Evolutionary conservation across 352 stramenopile species (phyloP), one percentile per base, ranked within the genome.

Genomic region (Hyaloperonospora arabidopsidis): DNA sequence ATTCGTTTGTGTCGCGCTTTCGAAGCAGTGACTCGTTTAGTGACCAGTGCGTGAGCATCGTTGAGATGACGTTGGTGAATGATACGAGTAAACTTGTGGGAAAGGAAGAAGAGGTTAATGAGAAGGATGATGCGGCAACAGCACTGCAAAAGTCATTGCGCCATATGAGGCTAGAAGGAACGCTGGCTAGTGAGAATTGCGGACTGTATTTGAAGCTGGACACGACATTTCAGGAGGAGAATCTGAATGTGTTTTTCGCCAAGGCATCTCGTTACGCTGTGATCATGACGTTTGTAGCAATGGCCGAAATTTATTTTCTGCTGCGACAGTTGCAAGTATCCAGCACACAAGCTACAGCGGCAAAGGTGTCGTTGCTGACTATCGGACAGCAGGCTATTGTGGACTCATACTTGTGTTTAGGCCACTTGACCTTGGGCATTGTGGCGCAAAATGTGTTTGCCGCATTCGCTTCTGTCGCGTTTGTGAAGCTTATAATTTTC

Each of bases 401-500:
- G 25, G 95, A 99, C 65, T 97, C 95, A 18, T 91, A 98, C 48
- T 51, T 98, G 45, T 98, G 95, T 73, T 79, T 98, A 8, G 78
- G 80, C 11, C 94, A 98, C 66, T 81, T 99, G 45, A 97, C 95
- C 11, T 75, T 98, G 28, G 96, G 93, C 49, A 87, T 98, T 35
- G 79, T 97, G 4, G 79, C 79, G 5, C 77, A 97, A 68, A 92
- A 94, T n/a, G 79, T 98, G 12, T 98, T 98, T 63, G 93, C 89
- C 3, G 85, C 95, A 4, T 98, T 98, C 70, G 93, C 91, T 0
- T 96, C 84, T 22, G 90, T 98, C 25, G 94, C 95, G 5, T 98
- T 99, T 52, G 97, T 98, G 49, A 98, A 98, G 75, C 76, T 98
- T 5, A 87, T 99, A 45, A 98, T 98, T 49, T 98, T 98, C 63